Conservation (phyloP, 179 eudicot genomes). For the Spinacia oleracea region DNA sequence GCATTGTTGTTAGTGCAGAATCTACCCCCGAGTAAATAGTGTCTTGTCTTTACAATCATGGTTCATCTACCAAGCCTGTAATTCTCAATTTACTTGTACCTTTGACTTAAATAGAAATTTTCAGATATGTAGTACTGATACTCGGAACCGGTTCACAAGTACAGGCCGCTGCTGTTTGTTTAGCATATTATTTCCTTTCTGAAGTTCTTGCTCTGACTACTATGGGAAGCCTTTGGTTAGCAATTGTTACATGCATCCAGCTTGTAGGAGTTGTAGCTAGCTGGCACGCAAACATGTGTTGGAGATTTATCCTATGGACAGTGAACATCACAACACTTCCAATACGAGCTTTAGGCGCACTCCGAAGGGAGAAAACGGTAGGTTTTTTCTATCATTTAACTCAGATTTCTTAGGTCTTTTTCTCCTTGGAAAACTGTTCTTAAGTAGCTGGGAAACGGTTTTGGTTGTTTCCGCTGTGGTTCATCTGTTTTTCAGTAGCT, state of each 20-base stretch:
- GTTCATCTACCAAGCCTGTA: not conserved
- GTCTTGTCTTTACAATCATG: not conserved
- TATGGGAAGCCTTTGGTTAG: constrained; percentile 41
- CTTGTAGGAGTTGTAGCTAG: constrained; percentile 43
- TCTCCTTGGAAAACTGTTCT: not conserved
- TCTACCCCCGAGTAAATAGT: not conserved
- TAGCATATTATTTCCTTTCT: constrained; percentile 38
- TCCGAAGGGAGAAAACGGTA: constrained; percentile 68
- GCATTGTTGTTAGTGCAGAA: not conserved
- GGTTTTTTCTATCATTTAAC: constrained; percentile 11
- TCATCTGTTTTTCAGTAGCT: no score
- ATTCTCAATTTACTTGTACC: not conserved
- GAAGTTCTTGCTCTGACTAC: constrained; percentile 31
- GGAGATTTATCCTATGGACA: constrained; percentile 41
- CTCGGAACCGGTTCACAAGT: constrained; percentile 27
- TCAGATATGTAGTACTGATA: constrained; percentile 16
- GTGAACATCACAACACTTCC: constrained; percentile 54
- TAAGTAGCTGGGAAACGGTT: no score
- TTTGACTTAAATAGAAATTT: constrained; percentile 4
- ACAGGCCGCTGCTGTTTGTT: constrained; percentile 22
- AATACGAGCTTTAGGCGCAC: constrained; percentile 50
- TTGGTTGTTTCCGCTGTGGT: no score
- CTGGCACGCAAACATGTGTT: constrained; percentile 46
- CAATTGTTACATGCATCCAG: constrained; percentile 51
- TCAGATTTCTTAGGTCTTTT: not conserved